A percentile compares a stretch with the other conserved stretches of the same genome.
Conservation (phyloP, 2,329 filamentous ascomycete genomes). For the Teratosphaeria nubilosa region DNA sequence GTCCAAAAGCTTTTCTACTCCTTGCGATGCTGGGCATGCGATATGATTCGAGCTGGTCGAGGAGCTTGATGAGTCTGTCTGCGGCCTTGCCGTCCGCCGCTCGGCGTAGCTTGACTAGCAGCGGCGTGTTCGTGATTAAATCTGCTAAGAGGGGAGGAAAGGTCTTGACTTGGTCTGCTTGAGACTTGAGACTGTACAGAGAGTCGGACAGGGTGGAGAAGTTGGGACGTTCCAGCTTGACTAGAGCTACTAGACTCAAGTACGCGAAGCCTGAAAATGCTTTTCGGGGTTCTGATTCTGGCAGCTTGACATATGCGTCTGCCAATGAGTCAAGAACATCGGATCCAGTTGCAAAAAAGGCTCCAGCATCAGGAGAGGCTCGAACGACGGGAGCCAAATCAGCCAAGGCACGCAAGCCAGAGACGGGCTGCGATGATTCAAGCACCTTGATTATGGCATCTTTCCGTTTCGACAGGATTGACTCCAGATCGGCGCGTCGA, state of each 20-base stretch:
- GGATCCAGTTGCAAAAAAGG: conserved; percentile 68
- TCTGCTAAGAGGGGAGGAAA: conserved; percentile 62
- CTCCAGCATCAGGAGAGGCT: conserved; percentile 46
- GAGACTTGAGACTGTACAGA: conserved; percentile 67
- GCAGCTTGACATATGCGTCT: conserved; percentile 54
- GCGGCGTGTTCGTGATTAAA: conserved; percentile 67
- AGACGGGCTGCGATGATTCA: conserved; percentile 50
- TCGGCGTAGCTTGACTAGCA: conserved; percentile 54
- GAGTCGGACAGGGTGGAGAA: conserved; percentile 71
- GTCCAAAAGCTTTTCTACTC: conserved; percentile 39
- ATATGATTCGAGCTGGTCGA: conserved; percentile 51
- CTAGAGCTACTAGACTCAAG: conserved; percentile 61
- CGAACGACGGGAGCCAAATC: conserved; percentile 55
- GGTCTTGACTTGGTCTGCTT: conserved; percentile 51
- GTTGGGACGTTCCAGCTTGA: conserved; percentile 57
- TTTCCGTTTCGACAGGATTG: conserved; percentile 50
- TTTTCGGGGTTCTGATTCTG: conserved; percentile 50
- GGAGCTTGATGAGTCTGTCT: conserved; percentile 48
- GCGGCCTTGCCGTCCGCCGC: conserved; percentile 44
- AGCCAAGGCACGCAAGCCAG: conserved; percentile 38
- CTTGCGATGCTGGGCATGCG: conserved; percentile 44
- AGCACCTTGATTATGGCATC: conserved; percentile 51
- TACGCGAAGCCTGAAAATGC: conserved; percentile 64
- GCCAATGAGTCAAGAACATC: conserved; percentile 76
- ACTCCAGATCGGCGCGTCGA: conserved; percentile 42